Evolutionary conservation across 306 rosid species (phyloP).

Genomic region (Bauhinia variegata): DNA sequence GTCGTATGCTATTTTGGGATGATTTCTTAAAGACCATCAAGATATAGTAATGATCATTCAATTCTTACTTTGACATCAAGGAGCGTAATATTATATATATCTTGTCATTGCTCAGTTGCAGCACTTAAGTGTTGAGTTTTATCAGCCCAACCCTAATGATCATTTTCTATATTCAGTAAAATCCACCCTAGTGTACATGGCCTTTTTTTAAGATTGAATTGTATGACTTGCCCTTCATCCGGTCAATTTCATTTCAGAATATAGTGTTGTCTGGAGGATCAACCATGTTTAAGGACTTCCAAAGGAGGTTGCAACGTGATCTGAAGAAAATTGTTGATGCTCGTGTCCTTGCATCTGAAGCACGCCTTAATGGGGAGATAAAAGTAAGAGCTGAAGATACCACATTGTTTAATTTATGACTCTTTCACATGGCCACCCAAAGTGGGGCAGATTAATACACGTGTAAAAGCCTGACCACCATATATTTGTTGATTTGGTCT

Average conservation of each 20-base stretch:
- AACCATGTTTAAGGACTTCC: conserved; percentile 99
- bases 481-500: conserved; percentile 23
- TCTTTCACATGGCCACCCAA: conserved; percentile 13
- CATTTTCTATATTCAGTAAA: conserved; percentile 4
- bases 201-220: conserved; percentile 9
- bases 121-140: background rate
- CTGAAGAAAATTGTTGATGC: conserved; percentile 92
- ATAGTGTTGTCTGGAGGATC: conserved; percentile 97
- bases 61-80: background rate
- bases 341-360: conserved; percentile 86
- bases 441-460: conserved; percentile 3
- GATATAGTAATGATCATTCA: background rate
- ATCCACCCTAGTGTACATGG: conserved; percentile 5
- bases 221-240: conserved; percentile 2
- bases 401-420: conserved; percentile 1
- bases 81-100: conserved; percentile 13
- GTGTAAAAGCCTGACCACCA: conserved; percentile 8
- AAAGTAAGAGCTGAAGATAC: conserved; percentile 52
- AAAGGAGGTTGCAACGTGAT: conserved; percentile 96
- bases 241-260: conserved; percentile 59
- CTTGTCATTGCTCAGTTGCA: conserved; percentile 25
- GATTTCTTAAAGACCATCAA: background rate
- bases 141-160: conserved; percentile 16
- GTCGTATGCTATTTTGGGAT: conserved; percentile 15
- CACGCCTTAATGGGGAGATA: conserved; percentile 71